These are phyloP conservation scores for Wickerhamiella azyma DNA, from an alignment of 805 yeast species.

Conservation along the genomic window DNA sequence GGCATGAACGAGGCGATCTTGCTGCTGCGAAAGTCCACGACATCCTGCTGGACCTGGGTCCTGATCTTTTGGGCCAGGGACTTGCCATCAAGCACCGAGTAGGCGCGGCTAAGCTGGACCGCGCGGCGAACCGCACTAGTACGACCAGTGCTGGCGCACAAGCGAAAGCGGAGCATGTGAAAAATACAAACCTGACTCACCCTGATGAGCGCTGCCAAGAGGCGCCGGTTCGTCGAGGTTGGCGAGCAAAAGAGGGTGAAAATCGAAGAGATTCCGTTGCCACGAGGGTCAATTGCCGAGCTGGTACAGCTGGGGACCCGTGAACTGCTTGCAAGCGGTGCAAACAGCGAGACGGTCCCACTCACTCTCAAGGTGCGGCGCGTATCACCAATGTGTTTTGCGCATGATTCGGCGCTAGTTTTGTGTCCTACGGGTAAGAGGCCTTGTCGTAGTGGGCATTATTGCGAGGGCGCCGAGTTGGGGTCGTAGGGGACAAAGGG, in stretches of 20 bases:
- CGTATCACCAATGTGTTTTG: background rate
- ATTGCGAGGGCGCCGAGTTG: background rate
- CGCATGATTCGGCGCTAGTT: background rate
- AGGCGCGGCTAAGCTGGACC: background rate
- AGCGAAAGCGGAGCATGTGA: background rate
- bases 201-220: background rate
- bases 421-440: background rate
- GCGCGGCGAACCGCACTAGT: too few species aligned
- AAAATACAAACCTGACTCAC: background rate
- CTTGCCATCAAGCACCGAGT: constrained; percentile 43
- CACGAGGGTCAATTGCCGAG: background rate
- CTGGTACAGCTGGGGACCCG: background rate
- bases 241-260: background rate
- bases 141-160: too few species aligned
- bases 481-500: too few species aligned
- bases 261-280: background rate
- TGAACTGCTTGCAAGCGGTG: background rate
- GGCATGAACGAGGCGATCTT: constrained; percentile 49
- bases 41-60: constrained; percentile 37
- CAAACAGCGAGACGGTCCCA: too few species aligned
- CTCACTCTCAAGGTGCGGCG: background rate
- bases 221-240: background rate
- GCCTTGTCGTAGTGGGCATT: background rate
- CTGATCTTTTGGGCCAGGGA: constrained; percentile 41
- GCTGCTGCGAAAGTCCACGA: constrained; percentile 30